Conservation (phyloP, 768 basidiomycete species). For the Tulasnella sp. region DNA sequence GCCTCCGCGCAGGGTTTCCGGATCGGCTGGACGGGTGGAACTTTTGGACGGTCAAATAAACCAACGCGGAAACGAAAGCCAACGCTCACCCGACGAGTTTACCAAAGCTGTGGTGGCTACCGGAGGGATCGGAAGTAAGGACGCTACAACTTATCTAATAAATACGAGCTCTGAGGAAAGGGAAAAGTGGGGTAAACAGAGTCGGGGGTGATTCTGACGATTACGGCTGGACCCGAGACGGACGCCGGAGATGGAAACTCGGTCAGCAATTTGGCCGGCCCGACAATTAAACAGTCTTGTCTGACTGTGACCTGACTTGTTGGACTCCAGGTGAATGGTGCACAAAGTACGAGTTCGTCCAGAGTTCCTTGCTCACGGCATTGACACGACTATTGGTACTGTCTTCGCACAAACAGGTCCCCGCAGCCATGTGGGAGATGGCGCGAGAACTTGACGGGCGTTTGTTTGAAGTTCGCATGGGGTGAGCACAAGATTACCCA, state of each 20-base stretch:
- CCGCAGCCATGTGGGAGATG: no score
- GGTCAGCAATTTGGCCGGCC: constrained; percentile 79
- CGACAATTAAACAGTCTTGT: neutral
- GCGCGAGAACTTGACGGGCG: no score
- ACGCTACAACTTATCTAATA: constrained; percentile 60
- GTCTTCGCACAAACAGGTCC: no score
- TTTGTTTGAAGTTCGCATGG: no score
- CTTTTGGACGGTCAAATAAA: constrained; percentile 73
- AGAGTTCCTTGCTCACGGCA: no score
- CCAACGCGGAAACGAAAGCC: constrained; percentile 47
- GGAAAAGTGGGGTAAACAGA: constrained; percentile 81
- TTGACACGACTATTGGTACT: no score
- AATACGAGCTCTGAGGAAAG: constrained; percentile 87
- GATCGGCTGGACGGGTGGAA: constrained; percentile 81
- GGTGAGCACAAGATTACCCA: no score
- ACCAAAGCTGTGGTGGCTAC: constrained; percentile 32
- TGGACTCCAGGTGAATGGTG: constrained; percentile 58
- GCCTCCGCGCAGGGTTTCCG: constrained; percentile 59
- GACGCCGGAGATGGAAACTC: constrained; percentile 81
- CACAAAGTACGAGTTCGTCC: no score
- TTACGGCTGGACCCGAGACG: constrained; percentile 80
- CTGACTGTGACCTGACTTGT: constrained; percentile 4
- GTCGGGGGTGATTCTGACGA: constrained; percentile 79
- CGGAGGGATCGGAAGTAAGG: constrained; percentile 45
- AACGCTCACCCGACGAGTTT: constrained; percentile 31